These are phyloP conservation scores for Monilinia fructicola DNA, from an alignment of 2,329 filamentous ascomycete genomes.

Conservation along the genomic window DNA sequence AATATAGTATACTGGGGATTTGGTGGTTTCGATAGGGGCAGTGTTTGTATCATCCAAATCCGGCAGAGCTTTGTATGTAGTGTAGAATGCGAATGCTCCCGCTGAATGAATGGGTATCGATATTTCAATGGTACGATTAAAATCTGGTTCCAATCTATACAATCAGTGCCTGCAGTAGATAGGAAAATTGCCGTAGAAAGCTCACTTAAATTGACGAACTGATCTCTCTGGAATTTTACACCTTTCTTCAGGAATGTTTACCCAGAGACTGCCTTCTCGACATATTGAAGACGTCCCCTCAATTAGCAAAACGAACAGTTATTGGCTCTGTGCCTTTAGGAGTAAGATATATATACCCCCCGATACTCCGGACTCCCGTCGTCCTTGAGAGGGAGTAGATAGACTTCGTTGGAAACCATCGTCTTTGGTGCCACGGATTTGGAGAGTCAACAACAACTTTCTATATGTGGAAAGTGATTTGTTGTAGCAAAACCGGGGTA, in stretches of 20 bases:
- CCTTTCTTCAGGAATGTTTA: constrained; percentile 84
- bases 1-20: constrained; percentile 83
- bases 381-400: constrained; percentile 87
- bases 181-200: constrained; percentile 24
- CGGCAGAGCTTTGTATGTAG: constrained; percentile 85
- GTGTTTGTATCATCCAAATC: constrained; percentile 57
- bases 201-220: constrained; percentile 90
- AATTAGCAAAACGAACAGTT: constrained; percentile 82
- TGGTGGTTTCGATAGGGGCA: constrained; percentile 55
- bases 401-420: constrained; percentile 70
- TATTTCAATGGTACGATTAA: constrained; percentile 88
- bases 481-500: neutral
- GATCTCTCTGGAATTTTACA: constrained; percentile 70
- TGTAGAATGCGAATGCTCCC: constrained; percentile 92
- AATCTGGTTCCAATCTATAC: constrained; percentile 78
- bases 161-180: constrained; percentile 25
- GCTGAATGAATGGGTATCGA: constrained; percentile 80
- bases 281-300: constrained; percentile 96
- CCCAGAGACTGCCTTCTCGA: constrained; percentile 90
- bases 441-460: constrained; percentile 13
- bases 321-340: constrained; percentile 73
- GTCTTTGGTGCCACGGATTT: constrained; percentile 56
- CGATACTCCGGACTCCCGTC: constrained; percentile 89
- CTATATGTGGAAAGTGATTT: constrained; percentile 3
- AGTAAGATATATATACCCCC: constrained; percentile 88